Percentiles rank a stretch among this genome's conserved stretches.
phyloP scores from a whole-genome alignment of 164 flowering plant genomes.

The Echeveria elegans region DNA sequence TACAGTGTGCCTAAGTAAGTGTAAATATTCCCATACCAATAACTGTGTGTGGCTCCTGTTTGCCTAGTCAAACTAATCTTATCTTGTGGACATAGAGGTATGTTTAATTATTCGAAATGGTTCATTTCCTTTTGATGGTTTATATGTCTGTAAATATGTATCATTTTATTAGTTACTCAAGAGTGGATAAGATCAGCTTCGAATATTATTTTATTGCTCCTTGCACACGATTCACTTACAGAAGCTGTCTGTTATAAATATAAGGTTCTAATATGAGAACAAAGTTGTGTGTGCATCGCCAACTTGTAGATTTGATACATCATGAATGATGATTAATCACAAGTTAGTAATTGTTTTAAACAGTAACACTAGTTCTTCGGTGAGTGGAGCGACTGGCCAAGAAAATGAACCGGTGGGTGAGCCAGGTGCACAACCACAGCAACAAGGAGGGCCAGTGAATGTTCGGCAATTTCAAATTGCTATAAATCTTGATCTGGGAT shows the following conservation, averaged over 20 bases:
- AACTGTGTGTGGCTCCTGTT: no score
- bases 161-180: no score
- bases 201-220: no score
- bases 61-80: no score
- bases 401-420: conserved; percentile 51
- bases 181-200: no score
- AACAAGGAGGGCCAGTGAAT: conserved; percentile 43
- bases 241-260: no score
- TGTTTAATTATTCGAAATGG: background rate
- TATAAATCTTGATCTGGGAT: conserved; percentile 76
- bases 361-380: conserved; percentile 39
- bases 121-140: background rate
- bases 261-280: no score
- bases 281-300: no score
- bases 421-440: conserved; percentile 30
- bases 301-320: no score
- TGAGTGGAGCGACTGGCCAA: conserved; percentile 37
- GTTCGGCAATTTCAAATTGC: conserved; percentile 89
- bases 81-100: no score
- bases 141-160: background rate
- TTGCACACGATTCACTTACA: no score
- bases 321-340: no score
- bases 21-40: background rate
- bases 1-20: conserved; percentile 81
- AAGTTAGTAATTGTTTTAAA: background rate